These are phyloP conservation scores for Ormosia semicastrata DNA, from an alignment of 306 rosid genomes.

Conservation along the genomic window DNA sequence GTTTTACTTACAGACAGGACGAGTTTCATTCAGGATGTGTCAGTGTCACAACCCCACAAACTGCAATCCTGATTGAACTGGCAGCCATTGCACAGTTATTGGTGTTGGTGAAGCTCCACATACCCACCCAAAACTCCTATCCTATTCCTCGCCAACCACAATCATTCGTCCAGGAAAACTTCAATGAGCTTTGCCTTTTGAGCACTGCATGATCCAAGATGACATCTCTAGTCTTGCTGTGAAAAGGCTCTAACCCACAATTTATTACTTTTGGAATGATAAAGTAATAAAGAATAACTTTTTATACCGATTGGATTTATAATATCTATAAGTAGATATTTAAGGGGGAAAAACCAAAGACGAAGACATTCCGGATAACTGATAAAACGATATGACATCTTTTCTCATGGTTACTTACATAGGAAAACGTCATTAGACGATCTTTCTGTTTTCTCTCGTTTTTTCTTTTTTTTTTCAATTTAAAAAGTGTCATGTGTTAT, in stretches of 20 bases:
- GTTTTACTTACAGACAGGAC: neutral
- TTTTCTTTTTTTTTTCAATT: neutral
- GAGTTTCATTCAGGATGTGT: neutral
- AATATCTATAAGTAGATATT: neutral
- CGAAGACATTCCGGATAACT: neutral
- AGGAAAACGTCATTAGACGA: neutral
- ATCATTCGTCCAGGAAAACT: neutral
- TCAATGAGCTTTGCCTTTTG: neutral
- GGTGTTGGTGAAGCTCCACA: neutral
- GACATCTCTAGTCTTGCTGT: no score
- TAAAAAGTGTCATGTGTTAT: neutral
- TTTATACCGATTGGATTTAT: neutral
- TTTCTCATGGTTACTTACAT: neutral
- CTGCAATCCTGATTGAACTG: neutral
- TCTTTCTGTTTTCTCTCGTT: neutral
- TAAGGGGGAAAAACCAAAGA: neutral
- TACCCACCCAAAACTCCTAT: neutral
- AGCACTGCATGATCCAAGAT: neutral
- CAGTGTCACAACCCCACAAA: neutral
- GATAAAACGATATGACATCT: neutral
- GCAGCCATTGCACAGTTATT: neutral
- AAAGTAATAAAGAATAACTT: neutral
- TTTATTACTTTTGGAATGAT: neutral
- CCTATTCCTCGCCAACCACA: neutral
- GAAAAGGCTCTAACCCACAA: neutral